Base-by-base conservation (phyloP, 345 rosid species). In the Corchorus capsularis region DNA sequence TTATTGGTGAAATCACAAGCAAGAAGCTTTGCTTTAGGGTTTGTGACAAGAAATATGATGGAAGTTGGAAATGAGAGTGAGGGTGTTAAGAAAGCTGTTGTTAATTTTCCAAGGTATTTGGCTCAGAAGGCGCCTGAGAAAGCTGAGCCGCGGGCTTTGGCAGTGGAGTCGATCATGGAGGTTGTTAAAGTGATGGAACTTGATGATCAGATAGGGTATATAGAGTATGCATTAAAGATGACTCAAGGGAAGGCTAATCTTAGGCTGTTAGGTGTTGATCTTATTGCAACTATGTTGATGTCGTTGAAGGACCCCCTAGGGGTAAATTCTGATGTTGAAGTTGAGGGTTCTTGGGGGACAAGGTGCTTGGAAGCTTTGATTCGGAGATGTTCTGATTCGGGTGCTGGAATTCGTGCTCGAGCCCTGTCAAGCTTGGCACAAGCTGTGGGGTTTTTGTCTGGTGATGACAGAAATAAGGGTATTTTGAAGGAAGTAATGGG, bases 351-450 rank as follows among this genome's bases (percentile, higher is more conserved):
- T 0, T 95, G 98, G 94, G 93, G 89, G 5, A 70, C 84, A 63
- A 80, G 77, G 65, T 93, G 91, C 79, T 82, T 93, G 78, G 74
- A 85, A 79, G 94, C 92, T 52, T 82, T 96, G 80, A 79, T 91
- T 72, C 80, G 87, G 81, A 87, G 96, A 11, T 92, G 98, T 74
- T 88, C 90, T 3, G 97, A 96, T 65, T 80, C 79, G 1, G 86
- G 12, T 77, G 87, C 89, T 43, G 83, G 75, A 19, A 89, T 86
- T 76, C 88, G 97, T 76, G 94, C 96, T 63, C 90, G 98, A 66
- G 94, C 96, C 68, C 75, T 96, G 78, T 93, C 93, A 46, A 96
- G 86, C 83, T 79, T 92, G 81, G 91, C 94, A 47, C 98, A 96
- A 55, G 84, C 92, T 60, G 92, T 88, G 54, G 99, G 91, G 34